Evolutionary conservation across 1,284 basidiomycete genomes (phyloP), one percentile per base, ranked within the genome.

Genomic region (Cerrena zonata): DNA sequence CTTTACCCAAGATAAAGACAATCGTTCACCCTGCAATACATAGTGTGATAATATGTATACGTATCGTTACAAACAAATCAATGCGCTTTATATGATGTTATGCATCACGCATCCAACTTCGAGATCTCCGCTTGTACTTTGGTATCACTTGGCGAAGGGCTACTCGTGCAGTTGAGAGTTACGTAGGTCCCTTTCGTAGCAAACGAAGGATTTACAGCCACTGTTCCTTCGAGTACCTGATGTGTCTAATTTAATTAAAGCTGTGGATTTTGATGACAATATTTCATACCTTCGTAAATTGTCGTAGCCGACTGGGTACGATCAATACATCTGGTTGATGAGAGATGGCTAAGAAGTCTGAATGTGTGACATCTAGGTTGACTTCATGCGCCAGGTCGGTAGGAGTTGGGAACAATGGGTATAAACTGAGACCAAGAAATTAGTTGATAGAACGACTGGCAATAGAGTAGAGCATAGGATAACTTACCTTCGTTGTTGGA

Each of bases 321-420:
- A 98, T 78, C 37, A 98, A 71, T 2, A 97, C 74, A 63, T 95
- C 91, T 0, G 94, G 94, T 55, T 62, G 68, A 24, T 75, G 72
- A 15, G 73, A 62, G 19, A 22, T 42, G 4, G 68, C 68, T 18
- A 85, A 66, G 5, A 70, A 69, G 11, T 77, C 75, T 15, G 72
- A 75, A 67, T 95, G 93, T 19, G 86, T 84, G 13, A 94, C 76
- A 62, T 95, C 92, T 24, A 97, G 76, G 61, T 94, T 94, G 48
- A 96, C 82, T 61, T 93, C 91, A 30, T 78, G 74, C 0, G 84
- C 74, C 15, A 89, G 68, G 2, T 86, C 82, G 13, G 78, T 65
- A 0, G 95, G 92, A 0, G 86, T 79, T 2, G 95, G 95, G 65
- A 95, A 98, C 41, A 98, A 68, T 0, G 96, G 96, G 66, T 99